phyloP scores from a whole-genome alignment of 371 early-diverging fungal species.

The Nematocida displodere region DNA sequence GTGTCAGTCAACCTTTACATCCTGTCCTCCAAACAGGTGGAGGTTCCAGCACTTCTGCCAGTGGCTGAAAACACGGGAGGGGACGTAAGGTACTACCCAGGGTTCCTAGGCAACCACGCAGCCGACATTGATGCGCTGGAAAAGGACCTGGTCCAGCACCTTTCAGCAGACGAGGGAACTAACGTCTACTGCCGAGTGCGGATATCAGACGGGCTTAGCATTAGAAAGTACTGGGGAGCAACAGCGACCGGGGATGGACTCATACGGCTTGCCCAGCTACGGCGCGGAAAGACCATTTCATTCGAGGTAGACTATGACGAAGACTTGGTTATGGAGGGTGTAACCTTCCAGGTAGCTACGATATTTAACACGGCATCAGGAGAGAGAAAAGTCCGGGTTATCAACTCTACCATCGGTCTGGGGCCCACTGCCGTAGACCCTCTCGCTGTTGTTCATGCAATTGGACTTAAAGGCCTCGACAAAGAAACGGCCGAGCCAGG shows the following conservation, averaged over 20 bases:
- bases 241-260: slow-evolving; percentile 68
- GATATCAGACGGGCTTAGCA: slow-evolving; percentile 71
- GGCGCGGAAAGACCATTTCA: slow-evolving; percentile 71
- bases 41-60: slow-evolving; percentile 76
- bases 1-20: slow-evolving; percentile 83
- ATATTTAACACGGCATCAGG: slow-evolving; percentile 73
- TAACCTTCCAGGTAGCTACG: slow-evolving; percentile 89
- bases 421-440: slow-evolving; percentile 48
- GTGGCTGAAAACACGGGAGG: slow-evolving; percentile 84
- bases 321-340: slow-evolving; percentile 70
- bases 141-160: slow-evolving; percentile 74
- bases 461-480: slow-evolving; percentile 55
- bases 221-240: slow-evolving; percentile 59
- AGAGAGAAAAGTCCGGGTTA: slow-evolving; percentile 85
- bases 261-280: slow-evolving; percentile 77
- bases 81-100: slow-evolving; percentile 81
- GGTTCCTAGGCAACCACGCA: slow-evolving; percentile 75
- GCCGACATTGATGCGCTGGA: slow-evolving; percentile 79
- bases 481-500: slow-evolving; percentile 54
- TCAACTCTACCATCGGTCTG: slow-evolving; percentile 73
- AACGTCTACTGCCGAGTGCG: slow-evolving; percentile 90
- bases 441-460: slow-evolving; percentile 48
- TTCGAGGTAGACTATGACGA: slow-evolving; percentile 80
- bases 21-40: slow-evolving; percentile 77
- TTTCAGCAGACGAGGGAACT: slow-evolving; percentile 75